These are phyloP conservation scores for Botryotinia narcissicola DNA, from an alignment of 2,329 filamentous ascomycete genomes.

Conservation along the genomic window DNA sequence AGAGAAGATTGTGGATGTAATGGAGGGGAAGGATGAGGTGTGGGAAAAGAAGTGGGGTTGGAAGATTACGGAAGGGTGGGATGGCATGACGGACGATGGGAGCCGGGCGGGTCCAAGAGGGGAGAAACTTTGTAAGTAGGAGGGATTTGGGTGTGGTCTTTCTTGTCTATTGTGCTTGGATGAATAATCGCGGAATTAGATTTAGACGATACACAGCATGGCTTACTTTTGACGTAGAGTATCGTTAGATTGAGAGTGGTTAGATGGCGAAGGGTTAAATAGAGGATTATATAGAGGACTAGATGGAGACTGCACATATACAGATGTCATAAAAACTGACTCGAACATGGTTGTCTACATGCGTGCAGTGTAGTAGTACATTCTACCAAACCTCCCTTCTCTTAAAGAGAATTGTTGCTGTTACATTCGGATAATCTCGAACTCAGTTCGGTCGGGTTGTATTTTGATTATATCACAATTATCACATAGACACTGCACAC, in stretches of 20 bases:
- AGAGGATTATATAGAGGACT: not conserved
- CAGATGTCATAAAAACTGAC: not conserved
- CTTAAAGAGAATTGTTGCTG: too few relatives aligned
- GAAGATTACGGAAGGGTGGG: constrained; percentile 39
- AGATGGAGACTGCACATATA: not conserved
- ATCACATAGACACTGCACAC: not conserved
- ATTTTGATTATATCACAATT: not conserved
- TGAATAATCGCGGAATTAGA: not conserved
- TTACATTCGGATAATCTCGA: not conserved
- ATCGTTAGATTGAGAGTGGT: not conserved
- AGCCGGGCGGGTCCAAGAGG: constrained; percentile 34
- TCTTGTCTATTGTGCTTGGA: not conserved
- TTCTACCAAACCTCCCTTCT: not conserved
- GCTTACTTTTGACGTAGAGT: not conserved
- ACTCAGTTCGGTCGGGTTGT: too few relatives aligned
- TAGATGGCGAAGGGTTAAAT: not conserved
- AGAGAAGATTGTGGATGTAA: constrained; percentile 43
- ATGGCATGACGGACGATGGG: constrained; percentile 37
- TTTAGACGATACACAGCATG: not conserved
- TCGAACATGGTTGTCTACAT: not conserved
- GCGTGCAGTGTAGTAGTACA: not conserved
- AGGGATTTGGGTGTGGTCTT: not conserved
- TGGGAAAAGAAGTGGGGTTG: constrained; percentile 55
- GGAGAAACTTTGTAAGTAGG: constrained; percentile 25
- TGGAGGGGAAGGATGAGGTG: constrained; percentile 42